phyloP scores from a whole-genome alignment of 306 rosid species.

The Argentina anserina region DNA sequence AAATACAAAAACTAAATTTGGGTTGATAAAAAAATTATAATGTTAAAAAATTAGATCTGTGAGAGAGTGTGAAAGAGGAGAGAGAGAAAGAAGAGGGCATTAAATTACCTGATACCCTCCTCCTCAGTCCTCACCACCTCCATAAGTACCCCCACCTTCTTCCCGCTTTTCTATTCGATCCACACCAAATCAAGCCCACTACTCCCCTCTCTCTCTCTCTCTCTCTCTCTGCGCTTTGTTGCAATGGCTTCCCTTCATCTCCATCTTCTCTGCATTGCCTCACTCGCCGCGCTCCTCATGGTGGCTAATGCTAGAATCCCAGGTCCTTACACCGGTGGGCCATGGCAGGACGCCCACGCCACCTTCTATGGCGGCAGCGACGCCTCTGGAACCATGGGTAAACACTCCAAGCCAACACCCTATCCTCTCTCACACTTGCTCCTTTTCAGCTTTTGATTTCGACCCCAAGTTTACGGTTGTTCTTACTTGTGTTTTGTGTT shows the following conservation, averaged over 20 bases:
- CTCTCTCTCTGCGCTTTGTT: constrained; percentile 15
- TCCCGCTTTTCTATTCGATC: constrained; percentile 34
- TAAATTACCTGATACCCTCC: constrained; percentile 28
- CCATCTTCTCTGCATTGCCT: constrained; percentile 46
- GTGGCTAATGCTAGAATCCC: constrained; percentile 65
- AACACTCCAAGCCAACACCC: not conserved
- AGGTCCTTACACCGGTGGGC: constrained; percentile 61
- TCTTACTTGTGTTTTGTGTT: not conserved
- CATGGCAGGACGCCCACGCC: constrained; percentile 87
- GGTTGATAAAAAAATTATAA: not conserved
- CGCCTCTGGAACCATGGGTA: constrained; percentile 99
- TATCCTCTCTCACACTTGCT: fast-evolving
- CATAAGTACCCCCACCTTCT: constrained; percentile 69
- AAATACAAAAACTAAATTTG: not conserved
- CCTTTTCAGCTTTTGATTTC: not conserved
- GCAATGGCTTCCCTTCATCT: constrained; percentile 48
- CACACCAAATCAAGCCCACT: constrained; percentile 24
- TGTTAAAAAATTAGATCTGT: not conserved
- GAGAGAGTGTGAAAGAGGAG: not conserved
- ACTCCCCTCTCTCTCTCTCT: constrained; percentile 4
- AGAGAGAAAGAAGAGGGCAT: constrained; percentile 2
- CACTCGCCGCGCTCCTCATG: constrained; percentile 37
- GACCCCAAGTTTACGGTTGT: not conserved
- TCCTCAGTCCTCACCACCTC: constrained; percentile 26
- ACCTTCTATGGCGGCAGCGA: constrained; percentile 98